Evolutionary conservation across 1,139 yeast genomes (phyloP), one percentile per base, ranked within the genome.

Genomic region (Pichia sp.): DNA sequence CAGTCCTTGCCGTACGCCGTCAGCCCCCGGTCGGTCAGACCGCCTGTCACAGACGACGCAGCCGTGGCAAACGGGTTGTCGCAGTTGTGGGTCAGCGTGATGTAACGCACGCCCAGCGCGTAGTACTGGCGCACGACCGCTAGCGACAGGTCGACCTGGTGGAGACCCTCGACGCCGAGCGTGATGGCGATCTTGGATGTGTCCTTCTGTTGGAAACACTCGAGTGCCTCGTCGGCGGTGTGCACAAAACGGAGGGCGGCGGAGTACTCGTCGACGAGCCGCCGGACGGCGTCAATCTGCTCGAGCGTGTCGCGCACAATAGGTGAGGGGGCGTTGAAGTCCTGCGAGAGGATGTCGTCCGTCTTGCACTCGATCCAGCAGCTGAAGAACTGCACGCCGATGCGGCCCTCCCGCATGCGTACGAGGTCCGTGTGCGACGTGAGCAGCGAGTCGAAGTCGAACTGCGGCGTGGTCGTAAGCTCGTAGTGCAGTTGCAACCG

Each of bases 21-120:
- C 51, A 79, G 66, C 0, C 83, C 83, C 14, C 67, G 67, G 61
- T 78, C 82, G 1, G 69, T 70, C 44, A 71, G 67, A 0, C 82
- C 81, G 17, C 71, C 79, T 6, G 74, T 58, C 6, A 73, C 71
- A 0, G 79, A 71, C 24, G 77, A 71, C 5, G 81, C 81, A 14
- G 83, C 80, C 12, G 81, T 78, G 4, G 83, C 82, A 64, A 77
- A 79, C 1, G 82, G 81, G 57, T 79, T 79, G 60, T 79, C 82
- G 64, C 83, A 78, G 60, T 78, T 79, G 57, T 79, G 83, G 1
- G 82, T 78, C 52, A 79, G 62, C 0, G 83, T 79, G 47, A 77
- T 75, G 61, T 79, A 79, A 48, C 83, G 65, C 14, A 79, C 80
- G 4, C 83, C 83, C 31, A 79, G 62, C 10, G 75, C 79, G 56